Base-by-base conservation (phyloP, 2,329 filamentous ascomycete genomes). In the Phyllosticta citribraziliensis region DNA sequence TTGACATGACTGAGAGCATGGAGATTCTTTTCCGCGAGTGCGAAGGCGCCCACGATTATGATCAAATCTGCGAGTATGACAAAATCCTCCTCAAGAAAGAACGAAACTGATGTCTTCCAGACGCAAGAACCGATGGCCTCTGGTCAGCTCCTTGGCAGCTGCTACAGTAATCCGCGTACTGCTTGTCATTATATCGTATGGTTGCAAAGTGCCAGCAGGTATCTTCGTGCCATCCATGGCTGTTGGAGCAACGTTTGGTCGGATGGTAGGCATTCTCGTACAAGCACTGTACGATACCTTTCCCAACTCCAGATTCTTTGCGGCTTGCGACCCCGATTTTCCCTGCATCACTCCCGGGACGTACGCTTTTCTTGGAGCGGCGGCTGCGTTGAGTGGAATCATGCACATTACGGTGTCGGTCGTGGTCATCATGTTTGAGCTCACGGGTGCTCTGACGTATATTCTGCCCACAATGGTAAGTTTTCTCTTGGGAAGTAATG, bases 1-100 rank as follows among this genome's bases (percentile, higher is more conserved):
- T 97, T 68, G 95, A 99, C 75, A 97, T 99, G 94, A 97, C 94
- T 0, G 93, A 97, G 77, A 96, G 91, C 78, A 97, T 99, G 94
- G 92, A 97, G 72, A 96, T 97, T 65, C 78, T 99, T 11, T 99
- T 99, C 73, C 82, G 89, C 14, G 94, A 99, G 71, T 99, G 94
- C 67, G 90, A 96, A 70, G 91, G 88, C 5, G 87, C 82, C 20
- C 88, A 96, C 71, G 90, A 93, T 70, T 97, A 96, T 67, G 85
- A 95, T 65, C 89, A 89, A 5, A 83, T 99, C 17, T 99, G 94
- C 80, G 89, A 97, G 72, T 83, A 76, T 73, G 79, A 72, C 3
- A 9, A 27, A 11, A 14, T 5, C 1, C 6, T 14, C n/a, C n/a
- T n/a, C n/a, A n/a, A n/a, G n/a, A n/a, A n/a, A n/a, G n/a, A n/a